Conservation (phyloP, 2,329 filamentous ascomycete genomes). For the Venturia nashicola region DNA sequence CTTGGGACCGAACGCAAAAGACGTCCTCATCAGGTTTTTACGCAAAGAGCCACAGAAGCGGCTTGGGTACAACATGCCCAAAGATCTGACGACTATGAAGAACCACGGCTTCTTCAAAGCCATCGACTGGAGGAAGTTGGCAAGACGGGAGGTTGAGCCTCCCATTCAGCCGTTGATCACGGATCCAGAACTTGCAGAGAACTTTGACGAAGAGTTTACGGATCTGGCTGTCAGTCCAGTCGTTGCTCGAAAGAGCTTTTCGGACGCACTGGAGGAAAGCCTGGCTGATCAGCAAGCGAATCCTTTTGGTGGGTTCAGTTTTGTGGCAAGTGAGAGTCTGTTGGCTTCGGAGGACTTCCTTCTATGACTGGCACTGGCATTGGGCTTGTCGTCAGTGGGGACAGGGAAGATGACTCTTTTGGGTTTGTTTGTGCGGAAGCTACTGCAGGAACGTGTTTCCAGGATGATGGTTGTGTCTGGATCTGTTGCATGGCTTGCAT, state of each 20-base stretch:
- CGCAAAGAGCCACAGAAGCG: slow-evolving; percentile 88
- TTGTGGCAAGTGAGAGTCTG: slow-evolving; percentile 38
- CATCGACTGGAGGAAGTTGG: slow-evolving; percentile 87
- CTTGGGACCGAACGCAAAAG: slow-evolving; percentile 82
- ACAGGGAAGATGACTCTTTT: neutral
- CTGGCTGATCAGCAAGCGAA: slow-evolving; percentile 25
- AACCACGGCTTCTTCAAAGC: slow-evolving; percentile 92
- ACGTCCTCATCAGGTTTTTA: slow-evolving; percentile 77
- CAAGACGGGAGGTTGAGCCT: slow-evolving; percentile 67
- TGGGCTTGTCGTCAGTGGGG: neutral
- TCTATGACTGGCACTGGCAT: neutral
- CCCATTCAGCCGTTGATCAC: slow-evolving; percentile 92
- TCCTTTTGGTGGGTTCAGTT: slow-evolving; percentile 42
- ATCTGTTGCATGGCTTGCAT: neutral
- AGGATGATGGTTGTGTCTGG: neutral
- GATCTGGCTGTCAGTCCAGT: slow-evolving; percentile 69
- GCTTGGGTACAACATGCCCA: slow-evolving; percentile 76
- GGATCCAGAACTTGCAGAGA: slow-evolving; percentile 90
- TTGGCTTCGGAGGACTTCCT: slow-evolving; percentile 21
- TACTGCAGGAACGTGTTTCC: neutral
- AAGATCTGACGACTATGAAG: slow-evolving; percentile 77
- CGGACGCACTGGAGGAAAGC: slow-evolving; percentile 15
- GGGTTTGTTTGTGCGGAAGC: neutral
- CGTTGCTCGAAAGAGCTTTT: slow-evolving; percentile 21
- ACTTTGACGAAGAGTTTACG: slow-evolving; percentile 90